phyloP scores from a whole-genome alignment of 1,139 yeast genomes.

The Diutina sp. region DNA sequence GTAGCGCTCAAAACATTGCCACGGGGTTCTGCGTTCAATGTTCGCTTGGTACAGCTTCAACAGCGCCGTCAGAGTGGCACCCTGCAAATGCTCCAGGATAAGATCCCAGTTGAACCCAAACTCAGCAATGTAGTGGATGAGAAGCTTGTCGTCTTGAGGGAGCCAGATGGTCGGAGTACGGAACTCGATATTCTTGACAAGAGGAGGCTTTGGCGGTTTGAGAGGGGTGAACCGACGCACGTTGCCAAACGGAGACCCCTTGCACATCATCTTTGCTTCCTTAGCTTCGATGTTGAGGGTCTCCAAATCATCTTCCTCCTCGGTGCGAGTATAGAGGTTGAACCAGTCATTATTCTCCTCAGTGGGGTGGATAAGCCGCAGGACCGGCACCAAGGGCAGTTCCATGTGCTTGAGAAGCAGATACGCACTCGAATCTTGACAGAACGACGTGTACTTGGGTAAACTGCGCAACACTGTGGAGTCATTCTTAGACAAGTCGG shows the following conservation, averaged over 20 bases:
- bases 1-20: slow-evolving; percentile 97
- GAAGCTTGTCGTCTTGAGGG: slow-evolving; percentile 79
- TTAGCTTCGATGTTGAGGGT: not conserved
- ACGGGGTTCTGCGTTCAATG: slow-evolving; percentile 89
- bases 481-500: slow-evolving; percentile 41
- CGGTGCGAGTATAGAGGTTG: slow-evolving; percentile 20
- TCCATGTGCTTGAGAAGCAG: slow-evolving; percentile 12
- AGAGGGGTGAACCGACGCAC: slow-evolving; percentile 43
- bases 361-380: slow-evolving; percentile 47
- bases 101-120: slow-evolving; percentile 90
- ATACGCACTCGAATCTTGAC: slow-evolving; percentile 11
- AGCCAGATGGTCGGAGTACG: slow-evolving; percentile 93
- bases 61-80: slow-evolving; percentile 34
- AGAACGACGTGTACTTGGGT: slow-evolving; percentile 43
- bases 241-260: slow-evolving; percentile 1
- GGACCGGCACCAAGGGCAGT: slow-evolving; percentile 30
- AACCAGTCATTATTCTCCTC: slow-evolving; percentile 55
- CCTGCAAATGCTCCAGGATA: slow-evolving; percentile 64
- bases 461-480: slow-evolving; percentile 40
- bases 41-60: slow-evolving; percentile 62
- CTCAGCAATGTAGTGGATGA: slow-evolving; percentile 74
- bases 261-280: not conserved
- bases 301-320: not conserved
- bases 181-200: slow-evolving; percentile 60
- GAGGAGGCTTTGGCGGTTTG: slow-evolving; percentile 85